Percentiles rank a stretch among this genome's conserved stretches.
These are phyloP conservation scores for Pseudomonodictys pantanalensis DNA, from an alignment of 495 filamentous ascomycete species.

Conservation along the genomic window DNA sequence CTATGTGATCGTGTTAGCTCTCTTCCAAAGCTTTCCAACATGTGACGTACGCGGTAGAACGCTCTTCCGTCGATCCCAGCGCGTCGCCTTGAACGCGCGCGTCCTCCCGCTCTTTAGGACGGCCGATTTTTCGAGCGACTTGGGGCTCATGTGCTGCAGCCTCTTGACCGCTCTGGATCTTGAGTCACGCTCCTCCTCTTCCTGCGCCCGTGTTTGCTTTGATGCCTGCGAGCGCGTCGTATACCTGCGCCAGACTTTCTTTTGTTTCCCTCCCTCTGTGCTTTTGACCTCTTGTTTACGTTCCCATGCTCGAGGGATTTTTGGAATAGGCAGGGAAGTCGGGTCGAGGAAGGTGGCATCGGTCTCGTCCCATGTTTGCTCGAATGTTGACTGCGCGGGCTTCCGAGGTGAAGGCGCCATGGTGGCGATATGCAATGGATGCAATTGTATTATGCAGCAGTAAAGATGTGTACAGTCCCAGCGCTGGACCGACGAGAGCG, in stretches of 20 bases:
- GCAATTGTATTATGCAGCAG: not conserved
- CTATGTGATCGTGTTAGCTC: not conserved
- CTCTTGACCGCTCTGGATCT: slow-evolving; percentile 25
- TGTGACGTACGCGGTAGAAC: slow-evolving; percentile 22
- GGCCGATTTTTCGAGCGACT: slow-evolving; percentile 1
- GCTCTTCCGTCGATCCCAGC: slow-evolving; percentile 30
- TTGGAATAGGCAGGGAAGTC: slow-evolving; percentile 30
- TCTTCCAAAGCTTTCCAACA: not conserved
- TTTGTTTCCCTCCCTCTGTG: slow-evolving; percentile 24
- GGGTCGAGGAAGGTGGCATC: slow-evolving; percentile 34
- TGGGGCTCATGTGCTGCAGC: slow-evolving; percentile 16
- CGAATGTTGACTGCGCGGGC: slow-evolving; percentile 15
- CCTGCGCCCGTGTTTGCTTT: not conserved
- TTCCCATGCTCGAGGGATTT: slow-evolving; percentile 42
- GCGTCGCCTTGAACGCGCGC: slow-evolving; percentile 20
- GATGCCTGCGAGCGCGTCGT: slow-evolving; percentile 20
- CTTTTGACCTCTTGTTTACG: slow-evolving; percentile 34
- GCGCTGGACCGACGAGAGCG: not conserved
- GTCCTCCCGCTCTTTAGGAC: slow-evolving; percentile 2
- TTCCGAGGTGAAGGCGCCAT: slow-evolving; percentile 29
- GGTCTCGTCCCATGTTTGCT: slow-evolving; percentile 33
- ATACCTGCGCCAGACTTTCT: slow-evolving; percentile 43
- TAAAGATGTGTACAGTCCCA: not conserved
- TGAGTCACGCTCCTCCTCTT: slow-evolving; percentile 8
- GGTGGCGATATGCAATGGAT: not conserved